phyloP scores from a whole-genome alignment of 805 yeast species.

The Zygosaccharomyces bisporus region DNA sequence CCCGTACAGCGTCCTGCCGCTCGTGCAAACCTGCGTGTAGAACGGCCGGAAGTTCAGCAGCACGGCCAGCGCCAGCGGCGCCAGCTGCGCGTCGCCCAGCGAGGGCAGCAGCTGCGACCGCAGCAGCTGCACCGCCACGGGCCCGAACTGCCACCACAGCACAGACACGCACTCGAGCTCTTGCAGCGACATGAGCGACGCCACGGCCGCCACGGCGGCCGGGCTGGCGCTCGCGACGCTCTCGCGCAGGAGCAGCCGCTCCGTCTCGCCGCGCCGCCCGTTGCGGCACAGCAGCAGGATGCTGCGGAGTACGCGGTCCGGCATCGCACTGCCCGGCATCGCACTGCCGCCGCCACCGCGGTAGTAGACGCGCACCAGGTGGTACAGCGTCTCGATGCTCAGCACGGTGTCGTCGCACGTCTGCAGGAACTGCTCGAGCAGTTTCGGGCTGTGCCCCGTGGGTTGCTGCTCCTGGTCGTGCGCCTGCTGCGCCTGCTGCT shows the following conservation, averaged over 20 bases:
- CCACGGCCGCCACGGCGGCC: neutral
- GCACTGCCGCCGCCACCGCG: neutral
- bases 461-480: neutral
- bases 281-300: constrained; percentile 1
- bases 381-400: constrained; percentile 8
- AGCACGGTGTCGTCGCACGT: constrained; percentile 8
- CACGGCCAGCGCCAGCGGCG: neutral
- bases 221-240: neutral
- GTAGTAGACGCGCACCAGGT: constrained; percentile 12
- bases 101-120: constrained; percentile 10
- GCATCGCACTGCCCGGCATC: neutral
- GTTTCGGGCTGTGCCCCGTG: constrained; percentile 5
- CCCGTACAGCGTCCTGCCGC: neutral
- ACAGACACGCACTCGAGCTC: constrained; percentile 13
- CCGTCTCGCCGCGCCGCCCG: neutral
- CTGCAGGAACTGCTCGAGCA: neutral
- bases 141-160: constrained; percentile 21
- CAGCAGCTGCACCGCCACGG: constrained; percentile 4
- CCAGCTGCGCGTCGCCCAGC: neutral
- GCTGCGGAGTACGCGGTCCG: neutral
- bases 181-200: neutral
- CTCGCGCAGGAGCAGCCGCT: constrained; percentile 2
- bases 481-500: neutral
- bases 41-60: constrained; percentile 4
- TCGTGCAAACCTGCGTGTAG: neutral